Evolutionary conservation across 1,139 yeast genomes (phyloP), one percentile per base, ranked within the genome.

Genomic region (Neolecta irregularis): DNA sequence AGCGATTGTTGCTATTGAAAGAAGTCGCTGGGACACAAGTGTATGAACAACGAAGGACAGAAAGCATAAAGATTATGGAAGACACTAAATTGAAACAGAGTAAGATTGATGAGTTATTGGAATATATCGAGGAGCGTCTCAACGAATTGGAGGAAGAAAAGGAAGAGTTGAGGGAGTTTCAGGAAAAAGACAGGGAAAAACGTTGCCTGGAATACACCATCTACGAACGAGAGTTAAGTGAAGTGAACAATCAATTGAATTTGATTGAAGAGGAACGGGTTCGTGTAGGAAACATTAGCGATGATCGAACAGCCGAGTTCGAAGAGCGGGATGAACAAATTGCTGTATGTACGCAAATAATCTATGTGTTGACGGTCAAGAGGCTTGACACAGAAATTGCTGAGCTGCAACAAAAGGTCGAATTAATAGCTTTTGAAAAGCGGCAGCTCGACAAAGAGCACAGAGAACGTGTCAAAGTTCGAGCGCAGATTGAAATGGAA

Each of bases 21-120:
- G 94, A 83, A 51, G 94, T 85, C 22, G 91, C 95, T 35, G 99
- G 99, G 11, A 94, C 96, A 1, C 76, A 74, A 41, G 79, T 85
- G 1, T 88, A 88, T 56, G 98, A 88, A 51, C 62, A 67, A 33
- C 79, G 81, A 49, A 61, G 85, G 39, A 68, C 69, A 41, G 93
- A 83, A 41, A 79, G 94, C 1, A 59, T 67, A 45, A 76, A 74
- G 48, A 88, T 81, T 47, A 79, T 88, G 83, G 62, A 61, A 8
- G 73, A 70, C 40, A 74, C 93, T 0, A 70, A 68, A 42, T 65
- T 64, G 43, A 80, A 81, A 48, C 66, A 75, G 42, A 72, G 67
- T 38, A 71, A 83, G 49, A 80, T 81, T 37, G 80, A 74, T 43
- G 83, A 75, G 46, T 72, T 83, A 49, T 62, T 88, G 48, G 55